Conservation (phyloP, 2,329 filamentous ascomycete species). For the Bipolaris cookei region DNA sequence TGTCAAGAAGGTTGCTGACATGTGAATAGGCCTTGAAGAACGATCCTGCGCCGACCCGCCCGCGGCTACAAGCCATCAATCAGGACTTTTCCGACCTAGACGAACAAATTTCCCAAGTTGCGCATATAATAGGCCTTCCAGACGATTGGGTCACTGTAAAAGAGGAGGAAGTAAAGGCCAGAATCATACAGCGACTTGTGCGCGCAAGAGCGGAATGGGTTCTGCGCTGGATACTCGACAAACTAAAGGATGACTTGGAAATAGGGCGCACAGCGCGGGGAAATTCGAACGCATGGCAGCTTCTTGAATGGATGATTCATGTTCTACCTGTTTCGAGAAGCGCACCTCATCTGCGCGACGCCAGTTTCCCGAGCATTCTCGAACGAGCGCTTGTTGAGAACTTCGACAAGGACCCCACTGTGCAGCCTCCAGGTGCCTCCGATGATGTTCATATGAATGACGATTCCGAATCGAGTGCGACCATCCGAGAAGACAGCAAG, state of each 20-base stretch:
- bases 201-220: conserved; percentile 66
- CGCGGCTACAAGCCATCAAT: conserved; percentile 50
- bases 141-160: conserved; percentile 32
- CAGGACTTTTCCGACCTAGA: conserved; percentile 46
- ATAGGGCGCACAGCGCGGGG: conserved; percentile 49
- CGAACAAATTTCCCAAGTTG: conserved; percentile 51
- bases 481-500: conserved; percentile 29
- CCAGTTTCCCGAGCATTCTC: conserved; percentile 70
- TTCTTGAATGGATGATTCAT: conserved; percentile 66
- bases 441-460: conserved; percentile 22
- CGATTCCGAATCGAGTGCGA: conserved; percentile 39
- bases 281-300: conserved; percentile 60
- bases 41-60: conserved; percentile 41
- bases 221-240: conserved; percentile 69
- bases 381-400: conserved; percentile 69
- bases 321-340: conserved; percentile 72
- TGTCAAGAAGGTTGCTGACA: conserved; percentile 3
- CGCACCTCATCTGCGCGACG: conserved; percentile 73
- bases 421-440: conserved; percentile 5
- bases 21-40: conserved; percentile 15
- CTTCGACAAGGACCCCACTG: conserved; percentile 27
- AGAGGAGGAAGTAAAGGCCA: conserved; percentile 16
- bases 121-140: conserved; percentile 50
- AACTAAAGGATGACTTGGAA: conserved; percentile 55
- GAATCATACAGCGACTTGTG: conserved; percentile 24